These are phyloP conservation scores for Prunus mira DNA, from an alignment of 306 rosid genomes.

Conservation along the genomic window DNA sequence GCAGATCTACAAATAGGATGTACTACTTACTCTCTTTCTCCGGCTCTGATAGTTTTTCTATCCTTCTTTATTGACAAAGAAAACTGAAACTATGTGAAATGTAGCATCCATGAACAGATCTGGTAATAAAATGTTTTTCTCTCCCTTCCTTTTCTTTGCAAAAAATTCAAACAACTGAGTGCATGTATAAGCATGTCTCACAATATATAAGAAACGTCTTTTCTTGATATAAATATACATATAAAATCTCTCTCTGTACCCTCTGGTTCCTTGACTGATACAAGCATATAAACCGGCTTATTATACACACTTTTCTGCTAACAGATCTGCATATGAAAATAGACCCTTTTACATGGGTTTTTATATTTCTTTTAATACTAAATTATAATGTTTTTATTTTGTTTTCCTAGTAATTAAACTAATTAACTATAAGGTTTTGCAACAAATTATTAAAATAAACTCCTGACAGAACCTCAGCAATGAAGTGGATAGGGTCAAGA, in stretches of 20 bases:
- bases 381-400: background rate
- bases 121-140: conserved; percentile 30
- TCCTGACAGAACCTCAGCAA: conserved; percentile 60
- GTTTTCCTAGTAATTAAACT: background rate
- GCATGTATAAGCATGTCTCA: background rate
- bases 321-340: background rate
- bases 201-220: conserved; percentile 12
- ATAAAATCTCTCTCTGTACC: background rate
- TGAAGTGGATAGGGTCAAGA: conserved; percentile 79
- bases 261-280: background rate
- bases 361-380: background rate
- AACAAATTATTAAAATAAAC: conserved; percentile 2
- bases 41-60: background rate
- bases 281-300: background rate
- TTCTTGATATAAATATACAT: background rate
- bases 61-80: conserved; percentile 16
- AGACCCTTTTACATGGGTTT: background rate
- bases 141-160: conserved; percentile 53
- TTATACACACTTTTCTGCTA: background rate
- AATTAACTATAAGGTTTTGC: conserved; percentile 15
- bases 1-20: conserved; percentile 69
- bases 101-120: conserved; percentile 53
- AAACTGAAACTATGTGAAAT: conserved; percentile 24
- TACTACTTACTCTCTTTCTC: background rate
- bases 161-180: conserved; percentile 32